These are phyloP conservation scores for Lagenidium giganteum DNA, from an alignment of 352 stramenopile genomes.

Conservation along the genomic window DNA sequence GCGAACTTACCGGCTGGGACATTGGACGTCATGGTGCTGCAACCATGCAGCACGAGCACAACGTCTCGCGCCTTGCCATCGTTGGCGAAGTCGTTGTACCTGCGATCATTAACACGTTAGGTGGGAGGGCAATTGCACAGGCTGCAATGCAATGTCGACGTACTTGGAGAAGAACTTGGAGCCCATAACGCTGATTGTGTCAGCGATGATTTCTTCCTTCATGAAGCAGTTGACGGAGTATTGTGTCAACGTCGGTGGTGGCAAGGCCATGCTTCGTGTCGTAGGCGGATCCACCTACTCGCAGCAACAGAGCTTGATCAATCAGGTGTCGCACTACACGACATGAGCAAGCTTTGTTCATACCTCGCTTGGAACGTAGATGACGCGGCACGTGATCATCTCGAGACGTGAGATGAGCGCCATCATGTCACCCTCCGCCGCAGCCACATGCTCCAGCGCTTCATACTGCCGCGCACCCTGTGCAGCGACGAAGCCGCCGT, in stretches of 20 bases:
- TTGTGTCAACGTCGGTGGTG: constrained; percentile 64
- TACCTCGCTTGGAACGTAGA: constrained; percentile 76
- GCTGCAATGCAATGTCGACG: no score
- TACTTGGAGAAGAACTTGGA: neutral
- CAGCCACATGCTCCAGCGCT: constrained; percentile 48
- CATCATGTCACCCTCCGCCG: constrained; percentile 87
- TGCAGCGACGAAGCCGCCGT: constrained; percentile 50
- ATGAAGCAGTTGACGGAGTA: constrained; percentile 78
- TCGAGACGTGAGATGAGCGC: constrained; percentile 82
- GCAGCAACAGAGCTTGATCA: neutral
- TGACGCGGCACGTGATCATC: constrained; percentile 80
- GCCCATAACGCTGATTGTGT: neutral
- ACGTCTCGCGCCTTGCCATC: no score
- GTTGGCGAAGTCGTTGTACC: no score
- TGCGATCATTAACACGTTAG: no score
- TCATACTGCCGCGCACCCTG: constrained; percentile 44
- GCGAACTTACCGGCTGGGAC: no score
- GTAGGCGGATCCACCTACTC: constrained; percentile 69
- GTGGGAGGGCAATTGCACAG: no score
- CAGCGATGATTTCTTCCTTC: constrained; percentile 6
- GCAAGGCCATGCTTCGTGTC: constrained; percentile 43
- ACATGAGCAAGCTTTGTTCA: constrained; percentile 4
- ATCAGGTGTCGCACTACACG: neutral
- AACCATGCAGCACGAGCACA: no score
- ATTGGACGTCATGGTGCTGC: no score